These are phyloP conservation scores for Colletotrichum sp. DNA, from an alignment of 2,329 filamentous ascomycete genomes.

Conservation along the genomic window DNA sequence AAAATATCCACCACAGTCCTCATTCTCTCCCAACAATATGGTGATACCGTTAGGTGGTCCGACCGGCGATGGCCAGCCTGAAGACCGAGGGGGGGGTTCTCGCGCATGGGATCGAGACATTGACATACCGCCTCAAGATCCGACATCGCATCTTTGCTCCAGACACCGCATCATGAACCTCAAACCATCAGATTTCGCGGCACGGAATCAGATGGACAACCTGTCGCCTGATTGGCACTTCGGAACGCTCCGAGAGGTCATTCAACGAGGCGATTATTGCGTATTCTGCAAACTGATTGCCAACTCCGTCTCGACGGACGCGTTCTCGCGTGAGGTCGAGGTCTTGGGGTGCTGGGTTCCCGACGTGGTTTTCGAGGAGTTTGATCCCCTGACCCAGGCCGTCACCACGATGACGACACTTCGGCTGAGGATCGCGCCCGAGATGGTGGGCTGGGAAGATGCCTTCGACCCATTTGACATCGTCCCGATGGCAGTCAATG, in stretches of 20 bases:
- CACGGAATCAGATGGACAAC: fast-evolving
- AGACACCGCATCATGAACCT: background rate
- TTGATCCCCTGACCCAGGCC: background rate
- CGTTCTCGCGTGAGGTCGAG: background rate
- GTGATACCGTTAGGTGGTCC: background rate
- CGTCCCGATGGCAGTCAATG: background rate
- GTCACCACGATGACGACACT: background rate
- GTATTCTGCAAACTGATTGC: background rate
- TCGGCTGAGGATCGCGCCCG: background rate
- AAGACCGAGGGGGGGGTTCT: background rate
- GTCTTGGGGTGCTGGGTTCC: background rate
- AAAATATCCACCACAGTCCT: background rate
- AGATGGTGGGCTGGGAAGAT: background rate
- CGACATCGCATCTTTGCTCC: background rate
- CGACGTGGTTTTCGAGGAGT: background rate
- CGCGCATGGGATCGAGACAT: background rate
- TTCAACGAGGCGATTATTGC: background rate
- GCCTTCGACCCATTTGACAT: background rate
- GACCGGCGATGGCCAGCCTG: background rate
- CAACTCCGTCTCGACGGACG: background rate
- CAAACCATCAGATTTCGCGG: background rate
- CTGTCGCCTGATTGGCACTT: background rate
- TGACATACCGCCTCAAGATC: background rate
- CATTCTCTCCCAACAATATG: background rate
- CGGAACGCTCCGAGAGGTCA: background rate